Percentiles rank a stretch among this genome's conserved stretches.
These are phyloP conservation scores for Coleophoma eucalyptorum DNA, from an alignment of 2,329 filamentous ascomycete genomes.

Conservation along the genomic window DNA sequence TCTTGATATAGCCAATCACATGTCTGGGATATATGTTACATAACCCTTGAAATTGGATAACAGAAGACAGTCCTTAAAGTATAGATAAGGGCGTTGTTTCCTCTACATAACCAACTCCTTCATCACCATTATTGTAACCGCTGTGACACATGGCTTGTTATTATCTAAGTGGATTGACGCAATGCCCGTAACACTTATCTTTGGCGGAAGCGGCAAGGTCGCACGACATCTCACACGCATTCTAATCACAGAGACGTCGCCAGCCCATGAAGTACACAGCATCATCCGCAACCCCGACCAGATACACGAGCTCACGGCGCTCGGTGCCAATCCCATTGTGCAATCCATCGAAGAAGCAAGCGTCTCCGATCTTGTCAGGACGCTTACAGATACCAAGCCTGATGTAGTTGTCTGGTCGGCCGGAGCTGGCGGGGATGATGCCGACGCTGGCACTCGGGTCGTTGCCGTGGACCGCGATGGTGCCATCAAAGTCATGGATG, in stretches of 20 bases:
- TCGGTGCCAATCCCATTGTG: neutral
- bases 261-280: neutral
- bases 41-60: too few relatives aligned
- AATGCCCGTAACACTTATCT: neutral
- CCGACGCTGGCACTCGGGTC: neutral
- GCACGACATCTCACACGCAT: neutral
- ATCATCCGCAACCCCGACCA: neutral
- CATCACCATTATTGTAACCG: too few relatives aligned
- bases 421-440: neutral
- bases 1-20: too few relatives aligned
- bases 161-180: too few relatives aligned
- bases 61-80: too few relatives aligned
- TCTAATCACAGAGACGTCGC: neutral
- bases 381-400: neutral
- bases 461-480: neutral
- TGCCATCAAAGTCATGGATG: neutral
- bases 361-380: neutral
- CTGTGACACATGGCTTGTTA: too few relatives aligned
- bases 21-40: too few relatives aligned
- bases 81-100: too few relatives aligned
- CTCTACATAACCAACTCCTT: too few relatives aligned
- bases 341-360: neutral
- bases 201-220: neutral
- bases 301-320: neutral
- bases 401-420: neutral